A percentile compares a stretch with the other conserved stretches of the same genome.
Evolutionary conservation across 768 basidiomycete genomes (phyloP).

Genomic region (Galerina sulciceps): DNA sequence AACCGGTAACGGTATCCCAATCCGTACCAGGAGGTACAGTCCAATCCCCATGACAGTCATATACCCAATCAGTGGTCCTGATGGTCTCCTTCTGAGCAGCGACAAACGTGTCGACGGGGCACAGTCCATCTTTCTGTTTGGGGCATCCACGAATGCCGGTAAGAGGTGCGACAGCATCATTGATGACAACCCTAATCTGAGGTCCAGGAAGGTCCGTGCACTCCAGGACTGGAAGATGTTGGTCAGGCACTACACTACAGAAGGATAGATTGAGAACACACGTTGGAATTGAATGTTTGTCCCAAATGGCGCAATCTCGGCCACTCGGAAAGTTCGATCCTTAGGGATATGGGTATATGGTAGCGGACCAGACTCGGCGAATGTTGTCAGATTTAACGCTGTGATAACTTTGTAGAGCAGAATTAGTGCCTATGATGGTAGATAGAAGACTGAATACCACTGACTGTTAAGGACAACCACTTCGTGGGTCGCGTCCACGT

Average conservation of each 20-base stretch:
- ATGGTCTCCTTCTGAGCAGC: conserved; percentile 70
- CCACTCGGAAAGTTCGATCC: conserved; percentile 69
- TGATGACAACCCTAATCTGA: conserved; percentile 84
- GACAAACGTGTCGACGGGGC: conserved; percentile 74
- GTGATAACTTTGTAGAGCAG: conserved; percentile 62
- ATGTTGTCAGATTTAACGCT: conserved; percentile 79
- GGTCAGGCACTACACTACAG: neutral
- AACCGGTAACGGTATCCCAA: conserved; percentile 80
- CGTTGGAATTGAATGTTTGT: conserved; percentile 91
- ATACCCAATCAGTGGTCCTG: conserved; percentile 68
- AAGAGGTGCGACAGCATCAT: conserved; percentile 85
- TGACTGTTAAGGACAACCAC: conserved; percentile 86
- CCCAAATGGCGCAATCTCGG: conserved; percentile 85
- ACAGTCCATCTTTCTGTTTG: conserved; percentile 75
- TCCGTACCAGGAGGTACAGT: conserved; percentile 60
- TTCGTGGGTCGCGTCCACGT: conserved; percentile 91
- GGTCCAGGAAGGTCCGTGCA: conserved; percentile 53
- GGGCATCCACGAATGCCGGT: conserved; percentile 79
- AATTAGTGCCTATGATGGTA: neutral
- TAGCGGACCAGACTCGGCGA: conserved; percentile 75
- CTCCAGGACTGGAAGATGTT: conserved; percentile 54
- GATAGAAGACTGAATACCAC: conserved; percentile 20
- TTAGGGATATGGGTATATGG: conserved; percentile 73
- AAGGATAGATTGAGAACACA: conserved; percentile 36
- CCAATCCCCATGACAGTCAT: conserved; percentile 83